phyloP scores from a whole-genome alignment of 306 rosid genomes.

The Acacia melanoxylon region DNA sequence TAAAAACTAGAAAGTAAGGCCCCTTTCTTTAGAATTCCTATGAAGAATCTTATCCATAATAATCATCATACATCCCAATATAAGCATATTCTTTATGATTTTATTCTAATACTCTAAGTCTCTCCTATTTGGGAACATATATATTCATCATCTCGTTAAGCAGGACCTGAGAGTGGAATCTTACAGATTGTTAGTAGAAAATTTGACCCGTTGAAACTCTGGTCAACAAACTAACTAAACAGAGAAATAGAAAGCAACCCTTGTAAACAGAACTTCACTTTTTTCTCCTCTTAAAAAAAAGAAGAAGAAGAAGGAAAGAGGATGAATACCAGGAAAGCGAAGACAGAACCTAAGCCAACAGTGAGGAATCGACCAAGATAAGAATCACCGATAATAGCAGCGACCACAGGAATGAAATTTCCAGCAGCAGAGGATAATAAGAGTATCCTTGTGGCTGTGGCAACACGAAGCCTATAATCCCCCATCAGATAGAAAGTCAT shows the following conservation, averaged over 20 bases:
- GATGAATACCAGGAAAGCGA: constrained; percentile 46
- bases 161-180: background rate
- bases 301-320: background rate
- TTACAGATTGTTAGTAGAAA: background rate
- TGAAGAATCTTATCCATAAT: no score
- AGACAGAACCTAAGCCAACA: constrained; percentile 52
- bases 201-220: background rate
- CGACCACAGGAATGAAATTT: constrained; percentile 62
- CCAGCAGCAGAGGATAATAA: constrained; percentile 49
- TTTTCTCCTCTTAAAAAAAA: background rate
- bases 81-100: background rate
- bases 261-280: background rate
- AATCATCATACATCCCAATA: background rate
- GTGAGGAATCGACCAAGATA: constrained; percentile 66
- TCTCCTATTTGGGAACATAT: no score
- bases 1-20: background rate
- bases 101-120: background rate
- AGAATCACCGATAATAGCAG: constrained; percentile 70
- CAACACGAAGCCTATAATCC: constrained; percentile 50
- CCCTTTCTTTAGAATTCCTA: no score
- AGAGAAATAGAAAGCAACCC: no score
- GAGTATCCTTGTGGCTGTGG: constrained; percentile 47
- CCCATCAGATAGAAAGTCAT: constrained; percentile 60
- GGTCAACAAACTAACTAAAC: no score
- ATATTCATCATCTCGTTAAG: no score